A percentile compares a stretch with the other conserved stretches of the same genome.
Conservation (phyloP, 768 basidiomycete species). For the Heimioporus sp. region DNA sequence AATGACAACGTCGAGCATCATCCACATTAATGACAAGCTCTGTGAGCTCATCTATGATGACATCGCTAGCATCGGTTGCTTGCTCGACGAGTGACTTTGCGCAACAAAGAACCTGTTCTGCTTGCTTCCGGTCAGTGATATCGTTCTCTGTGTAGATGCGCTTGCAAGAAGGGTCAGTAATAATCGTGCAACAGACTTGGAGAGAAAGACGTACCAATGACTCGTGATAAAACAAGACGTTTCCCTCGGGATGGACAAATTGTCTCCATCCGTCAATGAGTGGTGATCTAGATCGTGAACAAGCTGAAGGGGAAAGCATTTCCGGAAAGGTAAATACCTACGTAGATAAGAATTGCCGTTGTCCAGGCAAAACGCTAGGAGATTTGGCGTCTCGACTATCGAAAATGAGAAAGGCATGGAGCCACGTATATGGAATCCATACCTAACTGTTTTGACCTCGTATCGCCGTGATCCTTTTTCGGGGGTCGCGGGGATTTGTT, state of each 20-base stretch:
- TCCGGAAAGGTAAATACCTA: not conserved
- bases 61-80: not conserved
- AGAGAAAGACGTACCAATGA: too few relatives aligned
- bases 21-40: conserved; percentile 8
- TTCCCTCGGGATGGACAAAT: not conserved
- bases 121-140: not conserved
- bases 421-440: not conserved
- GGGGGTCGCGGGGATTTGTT: conserved; percentile 1
- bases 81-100: conserved; percentile 6
- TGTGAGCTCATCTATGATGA: conserved; percentile 5
- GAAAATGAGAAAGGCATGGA: not conserved
- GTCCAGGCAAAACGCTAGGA: conserved; percentile 7
- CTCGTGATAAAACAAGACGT: not conserved
- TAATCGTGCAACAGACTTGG: too few relatives aligned
- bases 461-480: conserved; percentile 14
- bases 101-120: not conserved
- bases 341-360: conserved; percentile 3
- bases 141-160: conserved; percentile 15
- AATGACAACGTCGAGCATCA: not conserved
- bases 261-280: conserved; percentile 3
- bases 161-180: not conserved
- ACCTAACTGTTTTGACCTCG: not conserved
- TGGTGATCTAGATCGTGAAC: not conserved
- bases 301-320: not conserved
- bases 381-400: not conserved